phyloP scores from a whole-genome alignment of 2,329 filamentous ascomycete species.

The Diplodia mutila region DNA sequence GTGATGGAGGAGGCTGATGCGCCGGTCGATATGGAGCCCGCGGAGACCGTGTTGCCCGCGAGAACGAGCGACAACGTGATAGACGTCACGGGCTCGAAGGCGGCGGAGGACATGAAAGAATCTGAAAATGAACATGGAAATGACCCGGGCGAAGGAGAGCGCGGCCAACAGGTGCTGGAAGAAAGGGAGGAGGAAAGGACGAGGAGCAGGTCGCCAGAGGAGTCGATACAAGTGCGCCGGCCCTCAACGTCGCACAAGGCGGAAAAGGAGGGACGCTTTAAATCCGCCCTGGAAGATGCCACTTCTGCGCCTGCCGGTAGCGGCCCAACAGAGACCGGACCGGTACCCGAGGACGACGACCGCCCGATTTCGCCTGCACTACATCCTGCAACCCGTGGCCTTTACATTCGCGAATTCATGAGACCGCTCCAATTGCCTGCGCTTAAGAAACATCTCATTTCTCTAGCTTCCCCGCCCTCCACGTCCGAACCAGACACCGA shows the following conservation, averaged over 20 bases:
- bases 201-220: constrained; percentile 19
- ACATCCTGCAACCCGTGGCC: constrained; percentile 57
- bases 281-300: constrained; percentile 33
- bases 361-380: constrained; percentile 41
- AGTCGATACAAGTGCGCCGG: not conserved
- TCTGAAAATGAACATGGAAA: constrained; percentile 23
- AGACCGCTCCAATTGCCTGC: constrained; percentile 72
- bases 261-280: constrained; percentile 38
- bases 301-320: constrained; percentile 24
- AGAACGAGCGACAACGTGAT: constrained; percentile 37
- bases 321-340: constrained; percentile 19
- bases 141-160: constrained; percentile 3
- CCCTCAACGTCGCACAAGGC: constrained; percentile 11
- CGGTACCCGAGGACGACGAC: constrained; percentile 35
- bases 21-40: constrained; percentile 9
- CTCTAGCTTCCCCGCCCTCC: constrained; percentile 66
- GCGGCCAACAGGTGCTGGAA: constrained; percentile 11
- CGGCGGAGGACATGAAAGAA: constrained; percentile 35
- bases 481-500: constrained; percentile 54
- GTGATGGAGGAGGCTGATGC: constrained; percentile 15
- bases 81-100: constrained; percentile 27
- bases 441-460: constrained; percentile 70
- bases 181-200: constrained; percentile 7
- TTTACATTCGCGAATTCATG: constrained; percentile 87
- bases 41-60: constrained; percentile 30